Evolutionary conservation across 2,329 filamentous ascomycete species (phyloP).

Genomic region (Thelonectria blattea): DNA sequence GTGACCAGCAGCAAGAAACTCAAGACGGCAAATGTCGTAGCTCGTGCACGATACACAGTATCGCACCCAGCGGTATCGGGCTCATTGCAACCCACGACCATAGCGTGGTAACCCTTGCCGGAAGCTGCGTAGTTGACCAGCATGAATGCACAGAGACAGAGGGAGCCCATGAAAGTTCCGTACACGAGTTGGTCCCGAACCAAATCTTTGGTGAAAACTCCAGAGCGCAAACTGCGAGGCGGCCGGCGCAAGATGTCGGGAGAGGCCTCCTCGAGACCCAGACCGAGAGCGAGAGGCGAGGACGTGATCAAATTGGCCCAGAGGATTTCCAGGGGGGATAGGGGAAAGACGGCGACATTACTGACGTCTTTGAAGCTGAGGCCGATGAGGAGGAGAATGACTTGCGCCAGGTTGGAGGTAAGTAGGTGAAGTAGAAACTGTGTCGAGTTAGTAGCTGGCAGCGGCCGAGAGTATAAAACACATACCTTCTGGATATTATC

Average conservation of each 20-base stretch:
- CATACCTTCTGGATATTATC: conserved; percentile 76
- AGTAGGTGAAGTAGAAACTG: conserved; percentile 70
- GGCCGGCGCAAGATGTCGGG: conserved; percentile 71
- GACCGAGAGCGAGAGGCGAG: conserved; percentile 72
- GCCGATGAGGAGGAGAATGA: conserved; percentile 70
- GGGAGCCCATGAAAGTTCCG: conserved; percentile 66
- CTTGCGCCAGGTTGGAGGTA: conserved; percentile 74
- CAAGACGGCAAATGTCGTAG: conserved; percentile 72
- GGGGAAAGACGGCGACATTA: conserved; percentile 69
- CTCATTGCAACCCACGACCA: conserved; percentile 66
- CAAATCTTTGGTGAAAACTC: conserved; percentile 69
- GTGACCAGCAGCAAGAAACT: conserved; percentile 72
- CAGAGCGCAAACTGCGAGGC: conserved; percentile 64
- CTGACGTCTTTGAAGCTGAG: conserved; percentile 69
- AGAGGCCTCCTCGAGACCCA: conserved; percentile 73
- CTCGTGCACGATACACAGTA: conserved; percentile 68
- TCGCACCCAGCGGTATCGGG: conserved; percentile 56
- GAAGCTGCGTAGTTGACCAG: conserved; percentile 60
- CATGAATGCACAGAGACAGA: conserved; percentile 67
- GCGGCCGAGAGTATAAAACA: not conserved
- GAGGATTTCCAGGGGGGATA: conserved; percentile 75
- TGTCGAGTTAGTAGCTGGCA: conserved; percentile 22
- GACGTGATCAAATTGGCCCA: conserved; percentile 80
- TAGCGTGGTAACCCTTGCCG: conserved; percentile 52
- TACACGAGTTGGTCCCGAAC: conserved; percentile 72